These are phyloP conservation scores for Fusarium cyanostomum DNA, from an alignment of 2,329 filamentous ascomycete genomes.

Conservation along the genomic window DNA sequence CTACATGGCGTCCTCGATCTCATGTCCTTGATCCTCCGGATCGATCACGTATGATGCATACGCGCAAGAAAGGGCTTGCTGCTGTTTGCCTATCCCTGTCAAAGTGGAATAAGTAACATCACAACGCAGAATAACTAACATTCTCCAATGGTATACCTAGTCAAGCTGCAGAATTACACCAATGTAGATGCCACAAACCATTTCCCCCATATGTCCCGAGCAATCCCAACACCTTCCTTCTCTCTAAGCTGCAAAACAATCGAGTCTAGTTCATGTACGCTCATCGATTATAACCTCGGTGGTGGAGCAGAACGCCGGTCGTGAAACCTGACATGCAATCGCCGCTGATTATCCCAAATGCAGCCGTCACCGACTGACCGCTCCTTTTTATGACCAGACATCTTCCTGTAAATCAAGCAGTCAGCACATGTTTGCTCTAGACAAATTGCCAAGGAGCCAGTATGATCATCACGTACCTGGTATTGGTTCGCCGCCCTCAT, in stretches of 20 bases:
- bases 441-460: neutral
- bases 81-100: neutral
- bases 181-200: constrained; percentile 29
- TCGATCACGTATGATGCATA: neutral
- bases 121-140: constrained; percentile 9
- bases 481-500: constrained; percentile 97
- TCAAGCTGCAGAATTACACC: constrained; percentile 29
- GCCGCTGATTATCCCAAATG: constrained; percentile 34
- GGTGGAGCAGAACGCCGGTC: constrained; percentile 36
- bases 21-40: neutral
- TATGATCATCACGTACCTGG: constrained; percentile 69
- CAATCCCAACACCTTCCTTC: constrained; percentile 29
- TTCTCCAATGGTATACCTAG: neutral
- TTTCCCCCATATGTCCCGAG: constrained; percentile 23
- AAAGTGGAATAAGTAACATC: neutral
- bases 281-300: constrained; percentile 34
- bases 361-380: constrained; percentile 16
- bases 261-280: constrained; percentile 38
- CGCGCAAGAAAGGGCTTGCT: neutral
- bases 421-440: constrained; percentile 23
- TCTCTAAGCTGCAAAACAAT: constrained; percentile 32
- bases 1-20: neutral
- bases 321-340: constrained; percentile 37
- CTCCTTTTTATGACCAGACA: constrained; percentile 69
- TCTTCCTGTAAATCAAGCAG: constrained; percentile 64